These are phyloP conservation scores for Juglanconis oblonga DNA, from an alignment of 2,329 filamentous ascomycete species.

Conservation along the genomic window DNA sequence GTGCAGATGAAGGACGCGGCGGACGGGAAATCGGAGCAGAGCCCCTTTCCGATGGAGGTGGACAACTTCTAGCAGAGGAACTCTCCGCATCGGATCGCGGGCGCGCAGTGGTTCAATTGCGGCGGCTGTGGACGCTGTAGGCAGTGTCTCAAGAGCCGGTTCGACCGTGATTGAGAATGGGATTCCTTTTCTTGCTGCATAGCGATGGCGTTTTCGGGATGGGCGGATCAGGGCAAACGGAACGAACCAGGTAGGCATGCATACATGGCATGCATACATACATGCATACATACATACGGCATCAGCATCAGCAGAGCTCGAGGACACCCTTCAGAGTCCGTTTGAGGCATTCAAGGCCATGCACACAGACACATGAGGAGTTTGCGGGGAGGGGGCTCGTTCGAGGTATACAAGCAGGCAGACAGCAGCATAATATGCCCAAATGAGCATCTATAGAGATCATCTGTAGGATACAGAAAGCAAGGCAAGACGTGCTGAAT, in stretches of 20 bases:
- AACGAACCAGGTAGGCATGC: no score
- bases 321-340: no score
- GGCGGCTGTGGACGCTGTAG: background rate
- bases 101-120: background rate
- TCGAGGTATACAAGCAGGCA: no score
- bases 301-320: no score
- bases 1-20: constrained; percentile 26
- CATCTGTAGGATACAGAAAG: no score
- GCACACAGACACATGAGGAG: no score
- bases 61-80: constrained; percentile 38
- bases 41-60: constrained; percentile 40
- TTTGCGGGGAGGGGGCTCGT: no score
- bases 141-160: constrained; percentile 7
- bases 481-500: no score
- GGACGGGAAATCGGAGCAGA: constrained; percentile 30
- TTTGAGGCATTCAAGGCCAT: no score
- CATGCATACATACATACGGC: background rate
- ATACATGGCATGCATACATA: background rate
- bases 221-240: no score
- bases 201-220: constrained; percentile 19
- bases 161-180: background rate
- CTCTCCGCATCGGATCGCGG: background rate
- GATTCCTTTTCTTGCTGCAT: constrained; percentile 11
- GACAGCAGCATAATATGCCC: no score
- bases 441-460: no score